Evolutionary conservation across 768 basidiomycete genomes (phyloP).

Genomic region (Trametes meyenii): DNA sequence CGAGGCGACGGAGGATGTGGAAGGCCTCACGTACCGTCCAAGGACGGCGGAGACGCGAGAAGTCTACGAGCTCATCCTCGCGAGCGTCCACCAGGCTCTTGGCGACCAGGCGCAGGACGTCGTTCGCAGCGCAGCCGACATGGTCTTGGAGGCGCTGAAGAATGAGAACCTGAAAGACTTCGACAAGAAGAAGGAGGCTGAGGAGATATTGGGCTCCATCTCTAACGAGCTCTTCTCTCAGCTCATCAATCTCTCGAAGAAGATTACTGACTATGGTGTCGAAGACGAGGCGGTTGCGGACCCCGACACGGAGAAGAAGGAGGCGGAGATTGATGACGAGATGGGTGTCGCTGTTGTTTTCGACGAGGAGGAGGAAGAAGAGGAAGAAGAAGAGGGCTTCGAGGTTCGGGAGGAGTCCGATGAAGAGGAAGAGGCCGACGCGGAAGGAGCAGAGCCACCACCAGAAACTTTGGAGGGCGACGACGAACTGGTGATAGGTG

Average conservation of each 20-base stretch:
- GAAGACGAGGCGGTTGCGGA: conserved; percentile 82
- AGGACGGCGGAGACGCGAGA: conserved; percentile 93
- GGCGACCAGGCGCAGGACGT: conserved; percentile 97
- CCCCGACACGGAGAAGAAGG: conserved; percentile 78
- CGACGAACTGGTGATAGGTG: conserved; percentile 79
- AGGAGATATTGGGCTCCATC: conserved; percentile 71
- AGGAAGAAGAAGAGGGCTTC: conserved; percentile 85
- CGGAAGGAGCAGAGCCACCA: conserved; percentile 47
- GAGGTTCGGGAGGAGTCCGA: conserved; percentile 86
- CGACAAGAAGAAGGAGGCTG: conserved; percentile 95
- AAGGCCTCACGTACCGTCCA: conserved; percentile 91
- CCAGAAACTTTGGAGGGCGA: conserved; percentile 53
- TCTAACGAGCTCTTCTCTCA: conserved; percentile 79
- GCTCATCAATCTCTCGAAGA: conserved; percentile 84
- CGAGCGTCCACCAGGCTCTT: conserved; percentile 76
- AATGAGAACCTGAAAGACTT: conserved; percentile 90
- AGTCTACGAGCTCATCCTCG: conserved; percentile 90
- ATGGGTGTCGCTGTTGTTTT: conserved; percentile 98
- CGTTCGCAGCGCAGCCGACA: conserved; percentile 94
- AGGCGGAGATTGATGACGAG: conserved; percentile 92
- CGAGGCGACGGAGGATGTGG: conserved; percentile 90
- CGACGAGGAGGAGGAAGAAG: conserved; percentile 95
- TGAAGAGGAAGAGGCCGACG: conserved; percentile 68
- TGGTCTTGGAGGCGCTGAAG: conserved; percentile 85
- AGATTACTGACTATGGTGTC: conserved; percentile 93